Percentiles rank a stretch among this genome's conserved stretches.
phyloP scores from a whole-genome alignment of 768 basidiomycete genomes.

The Pholiota microspora region DNA sequence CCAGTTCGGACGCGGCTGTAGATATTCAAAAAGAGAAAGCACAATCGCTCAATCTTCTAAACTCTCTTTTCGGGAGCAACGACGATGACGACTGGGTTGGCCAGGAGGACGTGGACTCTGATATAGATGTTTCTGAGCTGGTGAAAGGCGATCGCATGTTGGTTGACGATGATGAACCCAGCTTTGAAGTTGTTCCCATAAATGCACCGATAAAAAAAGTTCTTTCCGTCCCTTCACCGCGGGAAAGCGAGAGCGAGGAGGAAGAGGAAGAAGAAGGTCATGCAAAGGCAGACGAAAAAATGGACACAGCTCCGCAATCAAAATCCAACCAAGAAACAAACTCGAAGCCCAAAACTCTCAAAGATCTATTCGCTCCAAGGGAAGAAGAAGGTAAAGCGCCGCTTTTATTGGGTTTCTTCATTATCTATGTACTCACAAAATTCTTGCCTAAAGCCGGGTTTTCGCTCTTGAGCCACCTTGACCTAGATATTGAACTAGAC shows the following conservation, averaged over 20 bases:
- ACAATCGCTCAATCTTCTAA: constrained; percentile 45
- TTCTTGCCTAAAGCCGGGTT: constrained; percentile 51
- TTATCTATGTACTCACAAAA: neutral
- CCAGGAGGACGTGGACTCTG: constrained; percentile 55
- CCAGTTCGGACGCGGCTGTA: constrained; percentile 11
- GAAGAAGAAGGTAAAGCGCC: constrained; percentile 57
- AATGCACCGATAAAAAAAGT: constrained; percentile 13
- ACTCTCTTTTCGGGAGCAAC: constrained; percentile 49
- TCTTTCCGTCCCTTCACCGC: neutral
- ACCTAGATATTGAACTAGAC: constrained; percentile 71
- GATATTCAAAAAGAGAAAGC: constrained; percentile 45
- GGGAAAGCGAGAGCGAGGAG: constrained; percentile 12
- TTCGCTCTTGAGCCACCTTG: constrained; percentile 73
- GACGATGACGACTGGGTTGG: constrained; percentile 58
- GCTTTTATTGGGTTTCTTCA: neutral
- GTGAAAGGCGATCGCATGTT: constrained; percentile 22
- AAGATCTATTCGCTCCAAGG: constrained; percentile 71
- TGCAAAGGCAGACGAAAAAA: constrained; percentile 2
- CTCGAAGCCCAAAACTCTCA: constrained; percentile 40
- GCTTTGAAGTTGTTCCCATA: constrained; percentile 34
- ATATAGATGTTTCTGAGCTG: constrained; percentile 44
- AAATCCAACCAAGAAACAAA: neutral
- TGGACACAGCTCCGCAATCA: constrained; percentile 8
- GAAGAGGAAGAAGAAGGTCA: neutral
- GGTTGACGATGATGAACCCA: constrained; percentile 24